A percentile compares a stretch with the other conserved stretches of the same genome.
phyloP scores from a whole-genome alignment of 305 asterid species.

The Striga hermonthica region DNA sequence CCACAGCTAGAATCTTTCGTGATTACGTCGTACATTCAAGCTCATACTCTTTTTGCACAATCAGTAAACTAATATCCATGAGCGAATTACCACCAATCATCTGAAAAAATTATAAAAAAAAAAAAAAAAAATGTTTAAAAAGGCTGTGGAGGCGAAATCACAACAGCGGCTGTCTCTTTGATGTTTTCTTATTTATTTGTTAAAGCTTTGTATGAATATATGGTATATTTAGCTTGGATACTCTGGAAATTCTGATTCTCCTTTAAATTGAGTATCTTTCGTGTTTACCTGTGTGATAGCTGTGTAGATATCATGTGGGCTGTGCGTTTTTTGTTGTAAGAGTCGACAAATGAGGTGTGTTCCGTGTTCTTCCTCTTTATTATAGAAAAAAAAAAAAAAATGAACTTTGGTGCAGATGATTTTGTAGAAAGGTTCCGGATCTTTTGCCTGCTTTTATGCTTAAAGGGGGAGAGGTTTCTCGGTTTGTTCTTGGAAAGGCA shows the following conservation, averaged over 20 bases:
- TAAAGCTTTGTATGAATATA: neutral
- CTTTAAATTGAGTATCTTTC: neutral
- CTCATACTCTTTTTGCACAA: no score
- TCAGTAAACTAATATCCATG: neutral
- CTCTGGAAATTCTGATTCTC: neutral
- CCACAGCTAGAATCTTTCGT: no score
- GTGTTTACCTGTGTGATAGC: neutral
- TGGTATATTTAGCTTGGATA: neutral
- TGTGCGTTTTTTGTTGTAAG: no score
- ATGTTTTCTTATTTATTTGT: neutral
- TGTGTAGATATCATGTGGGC: neutral
- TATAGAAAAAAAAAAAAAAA: no score
- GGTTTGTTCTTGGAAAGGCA: slow-evolving; percentile 84
- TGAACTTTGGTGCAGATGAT: no score
- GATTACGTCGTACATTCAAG: no score
- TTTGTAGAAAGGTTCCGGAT: slow-evolving; percentile 54
- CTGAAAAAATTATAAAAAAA: neutral
- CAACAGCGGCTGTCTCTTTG: slow-evolving; percentile 80
- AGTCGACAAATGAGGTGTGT: no score
- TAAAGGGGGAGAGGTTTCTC: slow-evolving; percentile 94
- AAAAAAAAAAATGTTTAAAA: slow-evolving; percentile 80
- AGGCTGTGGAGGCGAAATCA: slow-evolving; percentile 77
- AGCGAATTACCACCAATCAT: neutral
- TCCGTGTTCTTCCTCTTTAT: no score
- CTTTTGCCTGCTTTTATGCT: slow-evolving; percentile 85